A percentile compares a stretch with the other conserved stretches of the same genome.
Evolutionary conservation across 331 rosid genomes (phyloP).

Genomic region (Acacia pycnantha): DNA sequence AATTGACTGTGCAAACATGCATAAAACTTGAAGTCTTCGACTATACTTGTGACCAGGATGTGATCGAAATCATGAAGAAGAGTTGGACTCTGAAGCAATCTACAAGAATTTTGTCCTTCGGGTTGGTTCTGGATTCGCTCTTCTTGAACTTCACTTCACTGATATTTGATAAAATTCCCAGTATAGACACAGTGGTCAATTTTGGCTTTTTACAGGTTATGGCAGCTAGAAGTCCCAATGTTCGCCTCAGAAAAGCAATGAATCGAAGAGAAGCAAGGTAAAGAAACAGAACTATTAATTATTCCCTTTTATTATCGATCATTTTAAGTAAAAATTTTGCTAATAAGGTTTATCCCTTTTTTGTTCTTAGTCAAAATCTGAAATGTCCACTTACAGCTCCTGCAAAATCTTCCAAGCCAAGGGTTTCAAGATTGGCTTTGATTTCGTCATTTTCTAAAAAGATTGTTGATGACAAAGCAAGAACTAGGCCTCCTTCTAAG

Average conservation of each 20-base stretch:
- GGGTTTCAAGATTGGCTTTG: slow-evolving; percentile 70
- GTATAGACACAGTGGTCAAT: neutral
- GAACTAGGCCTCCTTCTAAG: slow-evolving; percentile 46
- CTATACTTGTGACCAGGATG: slow-evolving; percentile 60
- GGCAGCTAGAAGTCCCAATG: slow-evolving; percentile 98
- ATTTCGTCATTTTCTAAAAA: slow-evolving; percentile 67
- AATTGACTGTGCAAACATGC: neutral
- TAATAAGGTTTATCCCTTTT: neutral
- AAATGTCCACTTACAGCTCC: slow-evolving; percentile 91
- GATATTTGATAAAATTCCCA: neutral
- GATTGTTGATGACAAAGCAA: slow-evolving; percentile 36
- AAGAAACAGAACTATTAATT: neutral
- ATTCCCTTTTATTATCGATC: neutral
- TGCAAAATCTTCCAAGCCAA: slow-evolving; percentile 63
- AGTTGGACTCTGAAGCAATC: slow-evolving; percentile 71
- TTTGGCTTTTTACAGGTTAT: slow-evolving; percentile 60
- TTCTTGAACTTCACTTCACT: slow-evolving; percentile 12
- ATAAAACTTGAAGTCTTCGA: neutral
- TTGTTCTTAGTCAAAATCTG: slow-evolving; percentile 43
- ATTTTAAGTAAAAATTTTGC: neutral
- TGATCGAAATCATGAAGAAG: slow-evolving; percentile 81
- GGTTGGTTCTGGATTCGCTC: slow-evolving; percentile 44
- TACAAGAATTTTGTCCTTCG: slow-evolving; percentile 80
- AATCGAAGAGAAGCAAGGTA: slow-evolving; percentile 56
- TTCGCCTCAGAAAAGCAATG: slow-evolving; percentile 57